Evolutionary conservation across 2,329 filamentous ascomycete species (phyloP), one percentile per base, ranked within the genome.

Genomic region (Neopestalotiopsis clavispora): DNA sequence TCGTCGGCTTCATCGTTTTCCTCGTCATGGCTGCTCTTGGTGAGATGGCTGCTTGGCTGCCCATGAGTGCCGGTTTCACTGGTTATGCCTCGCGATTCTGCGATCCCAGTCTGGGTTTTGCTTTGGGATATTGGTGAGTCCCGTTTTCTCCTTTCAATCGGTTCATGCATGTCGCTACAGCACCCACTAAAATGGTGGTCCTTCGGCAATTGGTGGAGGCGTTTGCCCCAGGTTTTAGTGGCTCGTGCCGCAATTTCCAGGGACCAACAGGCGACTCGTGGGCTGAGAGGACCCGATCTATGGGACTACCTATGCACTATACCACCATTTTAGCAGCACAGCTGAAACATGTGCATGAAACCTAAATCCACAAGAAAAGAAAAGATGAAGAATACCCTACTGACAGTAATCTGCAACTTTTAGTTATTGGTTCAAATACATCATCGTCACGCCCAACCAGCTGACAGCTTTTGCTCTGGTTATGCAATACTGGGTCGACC

Each of bases 401-500:
- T 61, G 23, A 52, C 32, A 28, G 7, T 42, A 40, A 17, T 62
- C 59, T 20, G 30, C 14, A 5, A 34, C 20, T 52, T n/a, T 45
- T 56, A 85, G 84, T 57, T 86, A 86, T 73, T 93, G 89, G 87
- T 87, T 90, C 81, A 87, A 95, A 89, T 96, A 96, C 79, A 93
- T 96, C 78, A 95, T 97, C 75, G 87, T 93, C 64, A 94, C 92
- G 1, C 93, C 94, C 1, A 96, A 96, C 76, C 93, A 97, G 78
- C 83, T 97, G 52, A 96, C 93, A 0, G 94, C 94, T 34, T 89
- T 87, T n/a, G 89, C 92, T 4, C 81, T 97, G 49, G 92, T 95
- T 68, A 92, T 97, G 69, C 89, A 92, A 73, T 94, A 90, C 75
- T 97, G 94, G 94, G 82, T 93, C 12, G 78, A 84, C 1, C 81